Base-by-base conservation (phyloP, 2,329 filamentous ascomycete species). In the Emericellopsis cladophorae region DNA sequence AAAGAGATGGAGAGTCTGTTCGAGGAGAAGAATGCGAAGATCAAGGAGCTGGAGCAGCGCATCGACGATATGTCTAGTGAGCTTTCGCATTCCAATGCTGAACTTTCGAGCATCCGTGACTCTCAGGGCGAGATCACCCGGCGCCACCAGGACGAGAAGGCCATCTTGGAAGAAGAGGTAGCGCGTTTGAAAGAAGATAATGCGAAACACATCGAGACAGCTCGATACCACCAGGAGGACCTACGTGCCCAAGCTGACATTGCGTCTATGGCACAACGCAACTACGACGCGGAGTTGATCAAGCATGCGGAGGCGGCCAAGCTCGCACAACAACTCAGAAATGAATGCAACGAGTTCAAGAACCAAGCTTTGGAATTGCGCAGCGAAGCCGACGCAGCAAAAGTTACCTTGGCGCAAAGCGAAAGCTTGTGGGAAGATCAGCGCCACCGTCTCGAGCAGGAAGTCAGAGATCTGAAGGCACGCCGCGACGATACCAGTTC, bases 231-330 rank as follows among this genome's bases (percentile, higher is more conserved):
- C 55, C 86, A 93, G 55, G 84, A 94, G 51, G 89, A 96, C 52
- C 76, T 96, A 34, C 89, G 92, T 46, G 81, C 86, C 0, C 92
- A 98, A 59, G 89, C 90, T 23, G 84, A 93, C 36, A 96, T 98
- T 53, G 88, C 92, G 3, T 81, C 87, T 40, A 84, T 87, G 58
- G 88, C 92, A 4, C 92, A 98, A 57, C 83, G 94, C 55, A 89
- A 92, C 50, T 98, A 98, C 55, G 93, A 98, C 59, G 81, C 81
- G 46, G 92, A 98, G 58, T 72, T 98, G 10, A 76, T 95, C 52
- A 95, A 92, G 65, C 92, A 98, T 61, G 90, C 89, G 2, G 87
- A 95, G 49, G 92, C 90, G n/a, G 86, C 90, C 11, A 89, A 88
- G 61, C 76, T 78, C 31, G 70, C 95, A 12, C 87, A 94, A 50